Evolutionary conservation across 2,329 filamentous ascomycete species (phyloP).

Genomic region (Ophiosphaerella narmari): DNA sequence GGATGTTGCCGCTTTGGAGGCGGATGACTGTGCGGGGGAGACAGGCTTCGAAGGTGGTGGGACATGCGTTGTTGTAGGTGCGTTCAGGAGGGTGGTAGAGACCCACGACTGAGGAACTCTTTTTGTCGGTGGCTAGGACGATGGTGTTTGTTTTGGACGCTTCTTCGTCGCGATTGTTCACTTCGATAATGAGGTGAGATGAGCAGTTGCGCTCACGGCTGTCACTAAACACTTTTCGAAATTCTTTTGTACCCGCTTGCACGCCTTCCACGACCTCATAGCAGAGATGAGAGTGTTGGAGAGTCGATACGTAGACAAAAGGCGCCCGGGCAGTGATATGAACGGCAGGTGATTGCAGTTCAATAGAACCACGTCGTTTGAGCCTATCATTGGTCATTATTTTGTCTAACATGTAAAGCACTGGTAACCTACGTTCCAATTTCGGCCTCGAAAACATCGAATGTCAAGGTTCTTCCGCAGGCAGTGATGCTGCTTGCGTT

Average conservation of each 20-base stretch:
- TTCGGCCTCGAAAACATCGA: constrained; percentile 35
- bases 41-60: constrained; percentile 48
- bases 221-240: constrained; percentile 37
- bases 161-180: constrained; percentile 1
- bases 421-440: constrained; percentile 21
- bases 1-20: constrained; percentile 56
- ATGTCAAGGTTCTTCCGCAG: constrained; percentile 29
- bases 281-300: constrained; percentile 58
- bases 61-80: constrained; percentile 29
- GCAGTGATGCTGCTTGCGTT: constrained; percentile 30
- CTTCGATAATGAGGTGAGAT: constrained; percentile 30
- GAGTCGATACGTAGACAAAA: constrained; percentile 60
- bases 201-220: constrained; percentile 32
- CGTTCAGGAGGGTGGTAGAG: constrained; percentile 30
- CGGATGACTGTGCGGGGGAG: constrained; percentile 50
- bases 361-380: constrained; percentile 44
- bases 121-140: constrained; percentile 42
- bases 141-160: constrained; percentile 15
- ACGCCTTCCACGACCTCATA: constrained; percentile 48
- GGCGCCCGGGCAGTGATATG: constrained; percentile 54
- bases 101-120: constrained; percentile 31
- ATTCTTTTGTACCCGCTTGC: constrained; percentile 26
- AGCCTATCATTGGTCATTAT: constrained; percentile 40
- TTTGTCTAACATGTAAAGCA: background rate
- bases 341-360: constrained; percentile 55